Evolutionary conservation across 73 alveolate genomes (phyloP).

Genomic region (Breviolum minutum): DNA sequence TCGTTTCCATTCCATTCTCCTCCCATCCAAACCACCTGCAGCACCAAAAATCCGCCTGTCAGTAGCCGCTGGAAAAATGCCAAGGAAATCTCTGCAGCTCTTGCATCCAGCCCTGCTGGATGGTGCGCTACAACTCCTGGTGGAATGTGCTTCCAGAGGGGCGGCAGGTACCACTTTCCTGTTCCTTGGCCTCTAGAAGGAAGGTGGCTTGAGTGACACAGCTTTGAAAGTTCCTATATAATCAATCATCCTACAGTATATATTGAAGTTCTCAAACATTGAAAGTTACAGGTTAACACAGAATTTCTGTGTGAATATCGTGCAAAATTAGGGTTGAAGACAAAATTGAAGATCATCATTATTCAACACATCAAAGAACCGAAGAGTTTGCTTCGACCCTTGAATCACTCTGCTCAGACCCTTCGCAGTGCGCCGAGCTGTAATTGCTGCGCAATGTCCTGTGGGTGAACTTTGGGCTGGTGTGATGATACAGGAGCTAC

Average conservation of each 20-base stretch:
- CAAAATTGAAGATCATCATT: no score
- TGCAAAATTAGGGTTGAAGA: no score
- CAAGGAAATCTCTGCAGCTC: slow-evolving; percentile 70
- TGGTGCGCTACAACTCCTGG: slow-evolving; percentile 95
- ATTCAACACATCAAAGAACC: not conserved
- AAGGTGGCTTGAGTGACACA: no score
- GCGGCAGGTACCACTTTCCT: slow-evolving; percentile 55
- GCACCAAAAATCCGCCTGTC: not conserved
- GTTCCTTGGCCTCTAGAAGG: not conserved
- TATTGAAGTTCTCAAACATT: no score
- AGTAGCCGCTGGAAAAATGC: not conserved
- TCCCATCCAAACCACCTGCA: not conserved
- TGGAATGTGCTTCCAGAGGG: slow-evolving; percentile 61
- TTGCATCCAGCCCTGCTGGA: slow-evolving; percentile 92
- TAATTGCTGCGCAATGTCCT: slow-evolving; percentile 61
- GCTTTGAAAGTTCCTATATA: not conserved
- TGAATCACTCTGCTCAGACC: not conserved
- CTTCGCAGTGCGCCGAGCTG: slow-evolving; percentile 82
- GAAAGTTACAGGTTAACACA: no score
- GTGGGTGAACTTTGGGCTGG: slow-evolving; percentile 89
- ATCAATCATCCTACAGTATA: no score
- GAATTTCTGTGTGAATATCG: no score
- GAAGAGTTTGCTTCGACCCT: not conserved
- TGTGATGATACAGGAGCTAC: slow-evolving; percentile 73
- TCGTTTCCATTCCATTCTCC: no score